phyloP scores from a whole-genome alignment of 352 stramenopile species.

The Phytophthora quininea region DNA sequence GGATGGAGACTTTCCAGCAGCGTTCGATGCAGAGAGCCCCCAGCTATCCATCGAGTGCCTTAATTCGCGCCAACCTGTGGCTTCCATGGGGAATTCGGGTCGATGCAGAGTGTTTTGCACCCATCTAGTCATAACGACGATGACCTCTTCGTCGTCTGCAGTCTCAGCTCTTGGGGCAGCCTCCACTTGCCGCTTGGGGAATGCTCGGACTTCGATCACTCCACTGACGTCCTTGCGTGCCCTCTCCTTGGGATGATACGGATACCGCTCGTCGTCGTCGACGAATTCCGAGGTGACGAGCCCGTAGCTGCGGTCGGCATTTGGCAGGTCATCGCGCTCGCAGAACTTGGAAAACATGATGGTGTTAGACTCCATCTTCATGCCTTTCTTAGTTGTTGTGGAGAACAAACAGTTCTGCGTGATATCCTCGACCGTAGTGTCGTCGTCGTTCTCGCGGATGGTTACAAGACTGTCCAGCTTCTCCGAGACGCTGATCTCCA shows the following conservation, averaged over 20 bases:
- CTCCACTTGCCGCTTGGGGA: slow-evolving; percentile 9
- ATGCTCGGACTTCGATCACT: slow-evolving; percentile 30
- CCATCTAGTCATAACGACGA: slow-evolving; percentile 42
- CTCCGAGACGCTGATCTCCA: slow-evolving; percentile 53
- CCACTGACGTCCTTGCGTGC: slow-evolving; percentile 38
- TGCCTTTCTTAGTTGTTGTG: slow-evolving; percentile 18
- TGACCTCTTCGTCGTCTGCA: slow-evolving; percentile 6
- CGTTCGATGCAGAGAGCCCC: slow-evolving; percentile 29
- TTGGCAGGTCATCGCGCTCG: not conserved
- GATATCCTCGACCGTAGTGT: not conserved
- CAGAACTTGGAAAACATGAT: slow-evolving; percentile 30
- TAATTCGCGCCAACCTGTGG: slow-evolving; percentile 27
- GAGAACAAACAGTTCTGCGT: slow-evolving; percentile 35
- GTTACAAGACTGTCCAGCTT: slow-evolving; percentile 38
- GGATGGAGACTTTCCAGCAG: slow-evolving; percentile 32
- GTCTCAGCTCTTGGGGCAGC: not conserved
- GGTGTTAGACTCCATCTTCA: slow-evolving; percentile 40
- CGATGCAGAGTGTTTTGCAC: slow-evolving; percentile 32
- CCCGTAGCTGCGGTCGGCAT: too few species aligned
- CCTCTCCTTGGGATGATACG: not conserved
- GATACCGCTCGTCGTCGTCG: too few species aligned
- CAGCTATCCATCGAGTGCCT: slow-evolving; percentile 38
- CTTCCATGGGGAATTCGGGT: slow-evolving; percentile 29
- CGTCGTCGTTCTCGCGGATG: slow-evolving; percentile 42
- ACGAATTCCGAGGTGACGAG: too few species aligned